A percentile compares a stretch with the other conserved stretches of the same genome.
phyloP scores from a whole-genome alignment of 2,329 filamentous ascomycete species.

The Fusarium sp. region DNA sequence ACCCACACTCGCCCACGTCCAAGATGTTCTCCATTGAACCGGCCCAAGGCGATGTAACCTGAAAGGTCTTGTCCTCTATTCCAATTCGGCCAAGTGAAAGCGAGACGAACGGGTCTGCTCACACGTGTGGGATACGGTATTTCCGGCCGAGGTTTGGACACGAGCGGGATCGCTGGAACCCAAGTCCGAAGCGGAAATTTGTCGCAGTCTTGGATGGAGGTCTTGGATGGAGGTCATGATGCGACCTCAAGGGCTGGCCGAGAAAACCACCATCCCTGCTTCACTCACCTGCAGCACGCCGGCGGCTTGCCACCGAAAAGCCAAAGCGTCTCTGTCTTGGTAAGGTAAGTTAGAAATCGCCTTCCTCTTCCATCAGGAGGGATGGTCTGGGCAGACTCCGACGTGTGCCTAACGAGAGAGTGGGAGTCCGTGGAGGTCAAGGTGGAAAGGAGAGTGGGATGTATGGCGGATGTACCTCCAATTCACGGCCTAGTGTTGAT shows the following conservation, averaged over 20 bases:
- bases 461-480: background rate
- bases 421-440: constrained; percentile 1
- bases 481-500: constrained; percentile 27
- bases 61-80: background rate
- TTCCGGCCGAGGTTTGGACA: background rate
- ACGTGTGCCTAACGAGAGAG: constrained; percentile 28
- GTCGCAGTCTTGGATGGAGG: background rate
- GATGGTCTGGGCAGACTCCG: constrained; percentile 19
- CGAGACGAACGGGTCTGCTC: background rate
- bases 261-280: background rate
- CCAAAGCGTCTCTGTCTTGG: background rate
- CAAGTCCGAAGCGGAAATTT: background rate
- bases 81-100: background rate
- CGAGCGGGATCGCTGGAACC: background rate
- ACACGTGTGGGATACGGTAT: background rate
- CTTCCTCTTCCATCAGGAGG: background rate
- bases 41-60: constrained; percentile 4
- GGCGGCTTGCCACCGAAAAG: background rate
- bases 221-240: background rate
- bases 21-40: background rate
- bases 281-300: constrained; percentile 4
- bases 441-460: background rate
- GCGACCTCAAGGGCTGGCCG: background rate
- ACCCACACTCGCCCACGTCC: background rate
- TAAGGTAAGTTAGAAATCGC: background rate